Conservation (phyloP, 2,329 filamentous ascomycete genomes). For the Mollisia scopiformis region DNA sequence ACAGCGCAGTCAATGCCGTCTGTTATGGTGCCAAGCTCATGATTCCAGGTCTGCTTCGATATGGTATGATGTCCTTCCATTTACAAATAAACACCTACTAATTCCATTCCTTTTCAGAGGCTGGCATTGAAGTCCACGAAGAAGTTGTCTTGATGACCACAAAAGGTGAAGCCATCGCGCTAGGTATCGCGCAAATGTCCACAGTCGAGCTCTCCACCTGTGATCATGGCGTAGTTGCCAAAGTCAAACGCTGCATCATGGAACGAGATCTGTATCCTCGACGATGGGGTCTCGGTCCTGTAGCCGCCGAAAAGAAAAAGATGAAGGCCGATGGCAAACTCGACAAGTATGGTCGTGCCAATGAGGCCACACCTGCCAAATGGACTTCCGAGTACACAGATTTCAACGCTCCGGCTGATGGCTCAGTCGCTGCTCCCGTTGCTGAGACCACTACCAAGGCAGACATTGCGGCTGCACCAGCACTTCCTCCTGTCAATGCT, state of each 20-base stretch:
- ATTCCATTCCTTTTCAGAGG: conserved; percentile 56
- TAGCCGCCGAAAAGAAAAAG: conserved; percentile 98
- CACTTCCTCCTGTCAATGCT: conserved; percentile 41
- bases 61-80: conserved; percentile 56
- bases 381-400: conserved; percentile 95
- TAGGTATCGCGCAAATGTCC: conserved; percentile 97
- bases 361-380: conserved; percentile 90
- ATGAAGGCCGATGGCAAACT: conserved; percentile 97
- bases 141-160: conserved; percentile 98
- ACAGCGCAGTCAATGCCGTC: conserved; percentile 93
- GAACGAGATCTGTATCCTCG: conserved; percentile 97
- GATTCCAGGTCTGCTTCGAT: conserved; percentile 93
- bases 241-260: conserved; percentile 99
- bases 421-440: conserved; percentile 43
- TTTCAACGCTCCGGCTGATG: conserved; percentile 62
- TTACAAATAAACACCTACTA: background rate
- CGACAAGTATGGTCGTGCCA: conserved; percentile 93
- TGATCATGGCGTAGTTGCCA: conserved; percentile 96
- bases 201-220: conserved; percentile 96
- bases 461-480: conserved; percentile 42
- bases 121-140: conserved; percentile 90
- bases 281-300: conserved; percentile 93
- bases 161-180: conserved; percentile 97
- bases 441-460: conserved; percentile 41
- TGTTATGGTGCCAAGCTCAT: conserved; percentile 99